Base-by-base conservation (phyloP, 352 stramenopile species). In the Globisporangium nunn region DNA sequence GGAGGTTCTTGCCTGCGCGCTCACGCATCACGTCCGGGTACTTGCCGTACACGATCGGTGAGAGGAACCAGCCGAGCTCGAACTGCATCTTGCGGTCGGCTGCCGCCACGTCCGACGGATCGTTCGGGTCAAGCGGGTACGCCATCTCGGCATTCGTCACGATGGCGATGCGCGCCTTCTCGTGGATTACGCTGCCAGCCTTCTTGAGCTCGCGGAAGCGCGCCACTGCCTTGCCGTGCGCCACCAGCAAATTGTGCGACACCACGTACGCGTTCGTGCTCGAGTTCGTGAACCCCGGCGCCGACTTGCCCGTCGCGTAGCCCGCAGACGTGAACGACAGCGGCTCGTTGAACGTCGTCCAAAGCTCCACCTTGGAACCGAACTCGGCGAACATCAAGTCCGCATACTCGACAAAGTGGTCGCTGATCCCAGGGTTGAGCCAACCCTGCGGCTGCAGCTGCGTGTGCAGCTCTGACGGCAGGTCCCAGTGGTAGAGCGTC, bases 401-500 rank as follows among this genome's bases (percentile, higher is more conserved):
- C 2, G 93, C 88, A 69, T 98, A 98, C 41, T 93, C 67, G 15
- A 80, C 74, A 63, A 97, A 97, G 54, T 90, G 71, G 41, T 66
- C 66, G 14, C 82, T 63, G 51, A 91, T 79, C 12, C 68, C 69
- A 0, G 46, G 39, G 60, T 85, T 75, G 3, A 91, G 63, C 77
- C 78, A 93, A 1, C 93, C 94, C 14, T 71, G 74, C 10, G 71
- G 77, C 31, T 60, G 44, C 41, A 93, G 81, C 41, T 87, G 62
- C 29, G 85, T 79, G 67, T 98, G 71, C 10, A 98, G 66, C 41
- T 69, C 63, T 49, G 90, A 73, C 8, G 96, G 95, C 30, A 98
- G 65, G 70, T 98, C 93, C 90, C 91, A 98, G 64, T 98, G 91
- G 70, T 97, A 98, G 6, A 99, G 73, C 23, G 94, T 98, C 15